Conservation (phyloP, 2,329 filamentous ascomycete species). For the Plenodomus biglobosus region DNA sequence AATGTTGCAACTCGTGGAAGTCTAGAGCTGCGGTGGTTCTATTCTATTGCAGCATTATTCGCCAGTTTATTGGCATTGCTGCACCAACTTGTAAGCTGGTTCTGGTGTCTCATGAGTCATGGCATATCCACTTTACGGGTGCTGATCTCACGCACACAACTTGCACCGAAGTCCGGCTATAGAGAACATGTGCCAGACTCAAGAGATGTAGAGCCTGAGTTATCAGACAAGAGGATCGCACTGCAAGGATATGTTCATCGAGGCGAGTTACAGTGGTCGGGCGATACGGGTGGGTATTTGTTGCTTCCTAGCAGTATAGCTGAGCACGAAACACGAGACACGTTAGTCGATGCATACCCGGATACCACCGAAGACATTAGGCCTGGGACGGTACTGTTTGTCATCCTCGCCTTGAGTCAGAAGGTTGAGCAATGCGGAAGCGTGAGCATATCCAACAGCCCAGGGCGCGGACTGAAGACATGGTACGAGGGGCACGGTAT, state of each 20-base stretch:
- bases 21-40: background rate
- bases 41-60: background rate
- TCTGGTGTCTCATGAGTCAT: background rate
- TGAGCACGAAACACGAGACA: background rate
- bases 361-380: slow-evolving; percentile 6
- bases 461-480: background rate
- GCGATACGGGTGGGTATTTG: slow-evolving; percentile 1
- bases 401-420: slow-evolving; percentile 13
- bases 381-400: slow-evolving; percentile 1
- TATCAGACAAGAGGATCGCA: slow-evolving; percentile 6
- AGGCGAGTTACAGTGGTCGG: slow-evolving; percentile 2
- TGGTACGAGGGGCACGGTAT: slow-evolving; percentile 5
- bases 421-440: background rate
- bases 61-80: background rate
- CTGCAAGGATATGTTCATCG: slow-evolving; percentile 12
- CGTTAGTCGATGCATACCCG: slow-evolving; percentile 11
- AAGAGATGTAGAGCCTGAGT: slow-evolving; percentile 8
- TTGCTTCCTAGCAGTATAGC: background rate
- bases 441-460: too few species aligned
- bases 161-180: background rate
- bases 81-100: background rate
- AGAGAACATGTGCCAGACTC: background rate
- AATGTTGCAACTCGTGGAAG: background rate
- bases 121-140: background rate
- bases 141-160: background rate